A percentile compares a stretch with the other conserved stretches of the same genome.
phyloP scores from a whole-genome alignment of 805 yeast species.

The Yamadazyma sp. region DNA sequence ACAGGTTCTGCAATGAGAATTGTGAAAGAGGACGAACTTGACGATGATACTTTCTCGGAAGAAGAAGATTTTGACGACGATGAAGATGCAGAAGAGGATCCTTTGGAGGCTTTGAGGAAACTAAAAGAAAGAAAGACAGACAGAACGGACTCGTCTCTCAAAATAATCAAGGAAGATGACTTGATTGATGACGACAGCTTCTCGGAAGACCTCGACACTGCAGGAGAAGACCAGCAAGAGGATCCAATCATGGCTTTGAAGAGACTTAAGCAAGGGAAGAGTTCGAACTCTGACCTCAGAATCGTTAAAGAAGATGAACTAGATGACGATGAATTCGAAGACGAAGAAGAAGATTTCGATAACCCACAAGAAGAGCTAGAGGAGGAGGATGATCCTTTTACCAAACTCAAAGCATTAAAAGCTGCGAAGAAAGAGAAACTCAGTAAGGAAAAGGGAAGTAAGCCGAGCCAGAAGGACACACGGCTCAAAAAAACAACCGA shows the following conservation, averaged over 20 bases:
- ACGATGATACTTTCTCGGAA: conserved; percentile 19
- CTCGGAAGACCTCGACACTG: conserved; percentile 14
- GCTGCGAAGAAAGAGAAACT: conserved; percentile 12
- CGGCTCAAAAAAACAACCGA: conserved; percentile 14
- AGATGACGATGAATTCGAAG: conserved; percentile 18
- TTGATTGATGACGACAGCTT: conserved; percentile 25
- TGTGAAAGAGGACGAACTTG: conserved; percentile 32
- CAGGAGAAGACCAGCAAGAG: conserved; percentile 34
- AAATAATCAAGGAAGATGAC: conserved; percentile 33
- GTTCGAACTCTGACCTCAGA: background rate
- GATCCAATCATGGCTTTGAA: conserved; percentile 32
- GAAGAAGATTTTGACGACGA: conserved; percentile 3
- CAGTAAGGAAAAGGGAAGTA: conserved; percentile 16
- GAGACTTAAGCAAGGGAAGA: conserved; percentile 15
- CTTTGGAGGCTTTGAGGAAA: conserved; percentile 20
- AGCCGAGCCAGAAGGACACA: conserved; percentile 15
- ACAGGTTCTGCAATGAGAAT: conserved; percentile 19
- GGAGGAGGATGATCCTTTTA: conserved; percentile 12
- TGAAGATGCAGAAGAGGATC: conserved; percentile 20
- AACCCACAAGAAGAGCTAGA: conserved; percentile 13
- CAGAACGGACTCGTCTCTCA: conserved; percentile 14
- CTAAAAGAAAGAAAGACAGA: conserved; percentile 13
- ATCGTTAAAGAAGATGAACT: conserved; percentile 40
- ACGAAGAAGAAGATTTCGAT: conserved; percentile 8
- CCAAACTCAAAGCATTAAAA: conserved; percentile 18